Evolutionary conservation across 441 rosid species (phyloP), one percentile per base, ranked within the genome.

Genomic region (Capsella rubella): DNA sequence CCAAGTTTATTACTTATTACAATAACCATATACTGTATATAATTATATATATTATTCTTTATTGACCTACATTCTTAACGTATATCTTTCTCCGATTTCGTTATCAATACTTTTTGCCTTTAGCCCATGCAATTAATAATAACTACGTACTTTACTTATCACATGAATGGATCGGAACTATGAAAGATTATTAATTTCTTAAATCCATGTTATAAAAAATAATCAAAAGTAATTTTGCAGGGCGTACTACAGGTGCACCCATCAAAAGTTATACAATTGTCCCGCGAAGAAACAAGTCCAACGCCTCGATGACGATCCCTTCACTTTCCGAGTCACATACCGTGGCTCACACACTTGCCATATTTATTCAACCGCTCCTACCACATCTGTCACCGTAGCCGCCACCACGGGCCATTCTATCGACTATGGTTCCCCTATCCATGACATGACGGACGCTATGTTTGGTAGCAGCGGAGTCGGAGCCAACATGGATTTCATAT

Each of bases 231-330:
- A 4, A 9, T 37, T 49, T 9, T 69, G 76, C 79, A 93, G 98
- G 86, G 83, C 88, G 4, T 93, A 93, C 73, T 91, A 82, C 76
- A 83, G 95, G 72, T 93, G 98, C 75, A 93, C 98, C 13, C 96
- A 91, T 77, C 95, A 86, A 46, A 93, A 86, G 69, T 15, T 89
- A 78, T 91, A 93, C 82, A 79, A 86, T 3, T 93, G 98, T 67
- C 87, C 88, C 0, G 98, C 97, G 34, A 93, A 93, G 81, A 93
- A 90, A 81, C 92, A 83, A 79, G 97, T 91, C 1, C 98, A 93
- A 75, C 87, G 96, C 7, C 78, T 90, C 2, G 84, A 90, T 58
- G 75, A 80, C 1, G 87, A 91, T 79, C 94, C 93, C 1, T 62
- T 32, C 77, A 89, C 83, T 4, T 89, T 85, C 53, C 83, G 85